Evolutionary conservation across 208 protist species (phyloP).

Genomic region (Trichomonas vaginalis): DNA sequence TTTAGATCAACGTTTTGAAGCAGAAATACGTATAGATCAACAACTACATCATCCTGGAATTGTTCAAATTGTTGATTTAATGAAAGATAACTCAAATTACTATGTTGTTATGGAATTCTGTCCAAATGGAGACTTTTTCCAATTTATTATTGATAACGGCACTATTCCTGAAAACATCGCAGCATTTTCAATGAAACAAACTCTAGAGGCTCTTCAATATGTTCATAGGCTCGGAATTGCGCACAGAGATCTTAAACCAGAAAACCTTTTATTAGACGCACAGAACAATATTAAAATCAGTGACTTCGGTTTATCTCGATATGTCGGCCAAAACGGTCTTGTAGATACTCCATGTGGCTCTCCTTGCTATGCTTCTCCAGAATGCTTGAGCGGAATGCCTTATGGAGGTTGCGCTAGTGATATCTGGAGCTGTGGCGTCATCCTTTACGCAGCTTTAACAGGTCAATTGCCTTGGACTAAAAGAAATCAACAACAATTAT

Average conservation of each 20-base stretch:
- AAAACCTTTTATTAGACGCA: neutral
- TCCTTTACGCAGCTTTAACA: neutral
- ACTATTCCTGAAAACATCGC: neutral
- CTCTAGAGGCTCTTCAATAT: neutral
- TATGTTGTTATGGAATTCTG: conserved; percentile 3
- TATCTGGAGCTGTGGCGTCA: neutral
- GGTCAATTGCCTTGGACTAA: neutral
- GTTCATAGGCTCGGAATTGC: neutral
- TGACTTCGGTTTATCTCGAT: neutral
- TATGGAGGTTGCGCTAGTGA: neutral
- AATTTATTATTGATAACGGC: neutral
- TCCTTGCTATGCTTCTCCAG: neutral
- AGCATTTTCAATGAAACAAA: neutral
- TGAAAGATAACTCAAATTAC: neutral
- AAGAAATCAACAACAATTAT: neutral
- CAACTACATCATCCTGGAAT: neutral
- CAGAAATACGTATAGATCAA: neutral
- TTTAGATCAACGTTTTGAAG: neutral
- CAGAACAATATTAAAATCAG: neutral
- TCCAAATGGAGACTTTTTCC: neutral
- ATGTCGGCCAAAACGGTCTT: neutral
- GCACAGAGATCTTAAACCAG: neutral
- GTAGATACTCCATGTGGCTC: conserved; percentile 12
- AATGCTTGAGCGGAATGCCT: neutral
- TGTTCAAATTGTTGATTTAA: neutral